These are phyloP conservation scores for Plectranthus barbatus DNA, from an alignment of 257 asterid species.

Conservation along the genomic window DNA sequence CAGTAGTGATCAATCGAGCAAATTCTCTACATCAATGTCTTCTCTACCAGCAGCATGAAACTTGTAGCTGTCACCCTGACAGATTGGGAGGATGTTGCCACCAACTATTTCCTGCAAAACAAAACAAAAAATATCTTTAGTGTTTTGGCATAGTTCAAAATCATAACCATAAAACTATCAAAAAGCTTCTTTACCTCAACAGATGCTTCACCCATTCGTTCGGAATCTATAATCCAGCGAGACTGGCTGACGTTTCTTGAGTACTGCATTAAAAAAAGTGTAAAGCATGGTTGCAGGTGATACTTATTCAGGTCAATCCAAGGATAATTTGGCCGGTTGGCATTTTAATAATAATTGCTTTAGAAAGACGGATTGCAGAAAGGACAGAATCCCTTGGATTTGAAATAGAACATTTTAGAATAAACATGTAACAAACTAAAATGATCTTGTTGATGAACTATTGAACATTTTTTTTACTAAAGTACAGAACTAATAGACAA, in stretches of 20 bases:
- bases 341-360: not conserved
- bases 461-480: not conserved
- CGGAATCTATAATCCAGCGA: conserved; percentile 92
- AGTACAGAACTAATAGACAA: not conserved
- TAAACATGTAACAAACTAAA: not conserved
- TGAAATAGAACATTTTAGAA: not conserved
- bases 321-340: not conserved
- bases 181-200: conserved; percentile 56
- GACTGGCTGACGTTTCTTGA: conserved; percentile 95
- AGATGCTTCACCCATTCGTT: conserved; percentile 98
- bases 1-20: conserved; percentile 8
- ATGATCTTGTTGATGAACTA: not conserved
- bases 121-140: conserved; percentile 2
- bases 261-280: conserved; percentile 45
- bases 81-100: conserved; percentile 68
- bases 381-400: not conserved
- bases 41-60: conserved; percentile 99
- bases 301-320: not conserved
- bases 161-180: conserved; percentile 4
- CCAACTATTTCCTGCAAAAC: conserved; percentile 79
- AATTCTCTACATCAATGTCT: conserved; percentile 75
- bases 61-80: conserved; percentile 76
- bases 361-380: not conserved
- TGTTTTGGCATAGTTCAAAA: conserved; percentile 7
- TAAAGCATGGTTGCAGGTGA: not conserved